Evolutionary conservation across 2,329 filamentous ascomycete species (phyloP), one percentile per base, ranked within the genome.

Genomic region (Alternaria panax): DNA sequence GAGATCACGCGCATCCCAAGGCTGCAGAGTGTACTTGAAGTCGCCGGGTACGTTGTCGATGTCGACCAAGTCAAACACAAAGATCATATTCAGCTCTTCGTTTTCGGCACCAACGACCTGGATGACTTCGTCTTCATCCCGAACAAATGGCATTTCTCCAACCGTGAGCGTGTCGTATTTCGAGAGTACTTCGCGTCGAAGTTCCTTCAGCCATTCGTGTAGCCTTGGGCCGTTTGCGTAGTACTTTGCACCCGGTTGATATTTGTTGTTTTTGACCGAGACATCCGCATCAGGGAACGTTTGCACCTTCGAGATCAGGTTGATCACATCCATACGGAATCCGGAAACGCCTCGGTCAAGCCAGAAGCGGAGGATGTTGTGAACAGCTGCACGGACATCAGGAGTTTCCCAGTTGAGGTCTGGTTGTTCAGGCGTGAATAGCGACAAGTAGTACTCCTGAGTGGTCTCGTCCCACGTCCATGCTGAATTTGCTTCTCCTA

Each of bases 361-460:
- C 92, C 92, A 96, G 75, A 93, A 95, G 27, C 85, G 84, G 81
- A 93, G 89, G 3, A 90, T 83, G 22, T 89, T 82, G 71, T 92
- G 90, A 2, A 93, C 87, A 0, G 90, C 91, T 27, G 85, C 80
- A 18, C 90, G 84, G 0, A 90, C 86, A 6, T 84, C 85, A 0
- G 83, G 82, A 53, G 89, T 90, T 69, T 93, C 90, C 91, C 91
- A 95, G 77, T 95, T 95, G 5, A 95, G 81, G 69, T 95, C 92
- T 0, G 92, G 92, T 72, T 94, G 92, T 63, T 91, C 87, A 7
- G 85, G 85, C 1, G 89, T 88, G 74, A 92, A 96, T 11, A 95
- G 82, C 54, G 90, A 88, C 0, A 93, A 85, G 67, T 92, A 93
- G 75, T 92, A 93, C 76, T 94, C 89, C 25, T 86, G 83, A 0